Evolutionary conservation across 139 green algal species (phyloP), one percentile per base, ranked within the genome.

Genomic region (Haematococcus lacustris): DNA sequence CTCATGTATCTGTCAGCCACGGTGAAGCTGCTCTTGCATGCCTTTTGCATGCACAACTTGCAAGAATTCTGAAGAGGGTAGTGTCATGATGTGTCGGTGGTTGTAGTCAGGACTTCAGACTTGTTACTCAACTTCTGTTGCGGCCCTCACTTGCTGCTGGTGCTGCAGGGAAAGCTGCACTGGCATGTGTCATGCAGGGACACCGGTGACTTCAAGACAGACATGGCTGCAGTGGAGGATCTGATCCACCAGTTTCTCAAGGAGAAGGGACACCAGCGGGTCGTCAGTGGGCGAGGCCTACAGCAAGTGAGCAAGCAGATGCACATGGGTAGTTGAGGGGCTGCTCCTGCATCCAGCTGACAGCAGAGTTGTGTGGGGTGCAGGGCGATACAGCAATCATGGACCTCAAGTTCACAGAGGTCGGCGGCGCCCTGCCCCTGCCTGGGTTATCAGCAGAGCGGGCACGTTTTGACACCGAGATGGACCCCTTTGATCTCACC

Each of bases 161-260:
- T n/a, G n/a, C n/a, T n/a, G n/a, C n/a, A n/a, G n/a, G n/a, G n/a
- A n/a, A n/a, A n/a, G n/a, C n/a, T n/a, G n/a, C n/a, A n/a, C n/a
- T n/a, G n/a, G n/a, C n/a, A n/a, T n/a, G n/a, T n/a, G n/a, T n/a
- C 43, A 0, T 53, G 32, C 67, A 83, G 78, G 53, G 78, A 83
- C 70, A 73, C 73, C 17, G 82, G 82, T 40, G 71, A 84, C 78
- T 71, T 84, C n/a, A 51, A 70, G 3, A 82, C 77, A 13, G 87
- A 92, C 71, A 66, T 60, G 0, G 82, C 69, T 13, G 81, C 77
- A 28, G 80, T 79, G 7, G 83, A 92, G 47, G 77, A 76, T 66
- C 78, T 88, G 37, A 82, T 94, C 28, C 61, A 75, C 38, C 67
- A 80, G 39, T 82, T 87, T 60, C 78, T 68, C 41, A 91, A 93